Percentiles rank a stretch among this genome's conserved stretches.
phyloP scores from a whole-genome alignment of 2,329 filamentous ascomycete species.

The Trichoderma brevicompactum region DNA sequence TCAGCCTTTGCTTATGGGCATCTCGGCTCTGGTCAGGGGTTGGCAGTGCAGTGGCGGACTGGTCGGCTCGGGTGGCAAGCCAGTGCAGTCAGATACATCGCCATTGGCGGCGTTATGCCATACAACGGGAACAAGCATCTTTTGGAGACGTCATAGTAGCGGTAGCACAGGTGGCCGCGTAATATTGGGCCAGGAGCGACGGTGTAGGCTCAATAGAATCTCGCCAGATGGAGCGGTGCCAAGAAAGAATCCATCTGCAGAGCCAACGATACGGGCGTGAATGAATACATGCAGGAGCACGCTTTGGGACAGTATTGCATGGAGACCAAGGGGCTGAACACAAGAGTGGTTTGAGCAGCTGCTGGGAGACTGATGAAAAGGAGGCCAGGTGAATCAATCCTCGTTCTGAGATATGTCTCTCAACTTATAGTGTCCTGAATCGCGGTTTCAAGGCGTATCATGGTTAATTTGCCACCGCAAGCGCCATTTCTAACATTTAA shows the following conservation, averaged over 20 bases:
- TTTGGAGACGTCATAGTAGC: neutral
- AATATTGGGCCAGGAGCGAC: too few relatives aligned
- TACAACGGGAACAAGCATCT: neutral
- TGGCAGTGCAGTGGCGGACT: neutral
- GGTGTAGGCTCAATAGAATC: neutral
- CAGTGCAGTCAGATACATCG: neutral
- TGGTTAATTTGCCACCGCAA: too few relatives aligned
- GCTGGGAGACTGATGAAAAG: too few relatives aligned
- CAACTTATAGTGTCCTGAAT: too few relatives aligned
- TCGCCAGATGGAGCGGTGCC: neutral
- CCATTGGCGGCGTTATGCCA: too few relatives aligned
- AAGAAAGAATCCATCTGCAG: neutral
- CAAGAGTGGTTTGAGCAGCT: too few relatives aligned
- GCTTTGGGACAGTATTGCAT: too few relatives aligned
- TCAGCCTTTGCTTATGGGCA: neutral
- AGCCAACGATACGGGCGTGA: neutral
- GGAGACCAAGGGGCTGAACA: too few relatives aligned
- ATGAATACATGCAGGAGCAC: neutral
- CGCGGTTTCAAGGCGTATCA: too few relatives aligned
- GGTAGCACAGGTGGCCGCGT: neutral
- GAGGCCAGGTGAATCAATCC: too few relatives aligned
- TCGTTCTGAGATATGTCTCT: too few relatives aligned
- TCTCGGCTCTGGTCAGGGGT: neutral
- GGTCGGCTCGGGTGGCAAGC: neutral
- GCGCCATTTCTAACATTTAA: too few relatives aligned